A percentile compares a stretch with the other conserved stretches of the same genome.
Evolutionary conservation across 2,329 filamentous ascomycete genomes (phyloP).

Genomic region (Fusarium fujikuroi): DNA sequence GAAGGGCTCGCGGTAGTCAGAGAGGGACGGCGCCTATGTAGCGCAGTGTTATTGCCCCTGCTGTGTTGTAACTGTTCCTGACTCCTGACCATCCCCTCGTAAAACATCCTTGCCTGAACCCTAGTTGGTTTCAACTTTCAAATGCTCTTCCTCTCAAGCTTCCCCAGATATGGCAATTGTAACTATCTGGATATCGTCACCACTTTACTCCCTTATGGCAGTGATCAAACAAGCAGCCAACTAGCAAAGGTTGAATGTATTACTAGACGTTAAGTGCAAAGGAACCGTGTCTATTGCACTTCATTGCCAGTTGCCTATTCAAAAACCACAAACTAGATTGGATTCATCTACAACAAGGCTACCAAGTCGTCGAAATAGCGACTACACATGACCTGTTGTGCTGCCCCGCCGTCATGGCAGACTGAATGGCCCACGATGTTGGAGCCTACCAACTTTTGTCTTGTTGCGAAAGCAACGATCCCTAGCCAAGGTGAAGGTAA

Average conservation of each 20-base stretch:
- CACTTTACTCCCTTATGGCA: conserved; percentile 19
- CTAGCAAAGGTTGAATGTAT: not conserved
- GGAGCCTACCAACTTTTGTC: conserved; percentile 1
- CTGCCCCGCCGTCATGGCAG: conserved; percentile 38
- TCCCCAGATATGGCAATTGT: conserved; percentile 39
- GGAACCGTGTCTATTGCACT: not conserved
- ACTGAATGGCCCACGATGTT: conserved; percentile 23
- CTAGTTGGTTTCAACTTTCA: conserved; percentile 29
- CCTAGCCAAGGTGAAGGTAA: conserved; percentile 1
- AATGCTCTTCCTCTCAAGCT: conserved; percentile 33
- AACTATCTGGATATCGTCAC: conserved; percentile 13
- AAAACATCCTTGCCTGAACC: conserved; percentile 30
- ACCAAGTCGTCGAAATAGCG: conserved; percentile 23
- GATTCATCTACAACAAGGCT: conserved; percentile 17
- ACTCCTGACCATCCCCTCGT: conserved; percentile 23
- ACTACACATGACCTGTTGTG: conserved; percentile 30
- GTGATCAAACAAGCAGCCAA: not conserved
- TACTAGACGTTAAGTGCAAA: not conserved
- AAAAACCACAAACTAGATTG: conserved; percentile 37
- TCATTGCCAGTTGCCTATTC: conserved; percentile 28
- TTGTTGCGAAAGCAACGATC: conserved; percentile 2
- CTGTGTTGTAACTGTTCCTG: conserved; percentile 32
- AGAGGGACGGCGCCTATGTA: conserved; percentile 34
- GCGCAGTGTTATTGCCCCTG: conserved; percentile 26
- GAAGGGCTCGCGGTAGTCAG: conserved; percentile 39